Evolutionary conservation across 164 flowering plant species (phyloP), one percentile per base, ranked within the genome.

Genomic region (Vitis labrusca): DNA sequence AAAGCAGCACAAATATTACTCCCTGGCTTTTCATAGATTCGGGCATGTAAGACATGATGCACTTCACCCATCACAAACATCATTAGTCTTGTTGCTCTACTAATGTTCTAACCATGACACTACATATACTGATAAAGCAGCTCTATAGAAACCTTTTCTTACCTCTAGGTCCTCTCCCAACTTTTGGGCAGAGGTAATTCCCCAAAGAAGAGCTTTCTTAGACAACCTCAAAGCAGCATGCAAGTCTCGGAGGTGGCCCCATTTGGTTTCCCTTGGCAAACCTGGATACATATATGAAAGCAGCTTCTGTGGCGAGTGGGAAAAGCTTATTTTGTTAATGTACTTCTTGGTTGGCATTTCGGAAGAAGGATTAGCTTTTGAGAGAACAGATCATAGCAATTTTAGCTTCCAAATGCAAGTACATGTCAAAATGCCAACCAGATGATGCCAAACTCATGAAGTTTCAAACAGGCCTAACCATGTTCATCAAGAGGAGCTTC

Each of bases 401-500:
- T 19, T 19, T 19, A 19, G 23, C 23, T 19, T 19, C 23, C 23
- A 19, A 19, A 19, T 19, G 23, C 23, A 19, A 19, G 23, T 19
- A 19, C 23, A 19, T 19, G 23, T 19, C 23, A 19, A 19, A 19
- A 19, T 19, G 23, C 23, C 1, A 1, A 19, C 23, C 23, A 19
- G 23, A 19, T 19, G 23, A 19, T 19, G 23, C 23, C 23, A 56
- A 56, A 19, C 17, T 56, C 16, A 56, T 19, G 16, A 56, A 56
- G 59, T 7, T 6, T 56, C 16, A 56, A 19, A 19, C 17, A 44
- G 12, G 4, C 58, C 1, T 11, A 9, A 86, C 91, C 91, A 52
- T 65, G 84, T 77, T 85, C 89, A 60, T 87, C 91, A 4, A 87
- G 74, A 10, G 91, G 91, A 69, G 89, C 91, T 74, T 87, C 91